phyloP scores from a whole-genome alignment of 108 stramenopile genomes.

The Nannochloropsis oceanica region DNA sequence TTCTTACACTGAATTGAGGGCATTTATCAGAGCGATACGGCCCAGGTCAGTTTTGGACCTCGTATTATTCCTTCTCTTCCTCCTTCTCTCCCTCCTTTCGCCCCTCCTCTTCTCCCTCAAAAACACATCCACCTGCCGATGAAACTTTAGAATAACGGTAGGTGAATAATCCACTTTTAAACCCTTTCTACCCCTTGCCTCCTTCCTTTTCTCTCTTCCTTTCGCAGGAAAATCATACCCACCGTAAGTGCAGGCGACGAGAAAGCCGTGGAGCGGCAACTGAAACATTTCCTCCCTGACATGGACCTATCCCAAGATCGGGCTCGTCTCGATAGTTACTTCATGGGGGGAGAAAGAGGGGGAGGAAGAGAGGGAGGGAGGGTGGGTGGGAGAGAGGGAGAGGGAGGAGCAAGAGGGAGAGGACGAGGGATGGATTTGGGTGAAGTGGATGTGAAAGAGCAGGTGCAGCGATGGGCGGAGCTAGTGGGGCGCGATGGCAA shows the following conservation, averaged over 20 bases:
- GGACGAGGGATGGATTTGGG: neutral
- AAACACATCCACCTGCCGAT: no score
- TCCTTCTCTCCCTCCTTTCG: neutral
- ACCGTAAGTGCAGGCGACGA: conserved; percentile 6
- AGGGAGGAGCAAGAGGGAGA: neutral
- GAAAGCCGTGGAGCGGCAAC: conserved; percentile 14
- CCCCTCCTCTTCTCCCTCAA: neutral
- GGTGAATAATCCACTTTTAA: neutral
- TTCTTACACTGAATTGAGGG: conserved; percentile 26
- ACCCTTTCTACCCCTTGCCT: neutral
- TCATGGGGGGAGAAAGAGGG: neutral
- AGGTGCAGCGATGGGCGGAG: neutral
- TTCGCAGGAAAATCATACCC: conserved; percentile 12
- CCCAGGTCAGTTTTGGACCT: neutral
- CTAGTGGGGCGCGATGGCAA: neutral
- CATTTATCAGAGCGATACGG: conserved; percentile 11
- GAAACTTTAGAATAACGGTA: no score
- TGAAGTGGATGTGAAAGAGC: neutral
- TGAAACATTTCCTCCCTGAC: conserved; percentile 9
- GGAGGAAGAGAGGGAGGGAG: neutral
- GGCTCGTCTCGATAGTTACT: conserved; percentile 17
- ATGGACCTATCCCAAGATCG: conserved; percentile 26
- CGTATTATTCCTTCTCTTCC: neutral
- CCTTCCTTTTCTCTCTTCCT: neutral
- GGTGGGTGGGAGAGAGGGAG: neutral